phyloP scores from a whole-genome alignment of 768 basidiomycete species.

The Polyporus arcularius region DNA sequence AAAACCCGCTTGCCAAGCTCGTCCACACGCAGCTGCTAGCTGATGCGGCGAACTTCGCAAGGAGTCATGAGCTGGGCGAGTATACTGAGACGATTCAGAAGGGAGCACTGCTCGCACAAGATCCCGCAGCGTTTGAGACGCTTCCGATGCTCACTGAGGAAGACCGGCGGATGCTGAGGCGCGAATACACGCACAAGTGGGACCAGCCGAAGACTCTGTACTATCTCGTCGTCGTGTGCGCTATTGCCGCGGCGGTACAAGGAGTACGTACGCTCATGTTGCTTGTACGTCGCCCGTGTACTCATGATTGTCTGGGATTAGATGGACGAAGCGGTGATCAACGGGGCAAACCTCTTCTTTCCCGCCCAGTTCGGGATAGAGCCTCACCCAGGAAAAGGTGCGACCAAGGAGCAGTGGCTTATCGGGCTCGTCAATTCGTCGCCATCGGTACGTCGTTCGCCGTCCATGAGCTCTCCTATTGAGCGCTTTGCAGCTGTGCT shows the following conservation, averaged over 20 bases:
- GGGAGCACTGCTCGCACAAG: constrained; percentile 72
- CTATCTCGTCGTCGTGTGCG: constrained; percentile 54
- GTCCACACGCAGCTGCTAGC: constrained; percentile 55
- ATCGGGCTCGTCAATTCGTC: constrained; percentile 72
- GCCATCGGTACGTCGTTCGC: constrained; percentile 41
- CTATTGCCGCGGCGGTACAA: constrained; percentile 79
- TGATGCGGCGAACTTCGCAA: constrained; percentile 61
- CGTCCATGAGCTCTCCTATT: constrained; percentile 3
- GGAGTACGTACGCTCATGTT: constrained; percentile 33
- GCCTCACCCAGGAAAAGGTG: constrained; percentile 7
- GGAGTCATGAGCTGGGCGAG: constrained; percentile 37
- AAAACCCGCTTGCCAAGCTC: constrained; percentile 62
- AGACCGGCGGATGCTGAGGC: constrained; percentile 41
- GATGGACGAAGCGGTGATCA: constrained; percentile 53
- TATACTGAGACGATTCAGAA: constrained; percentile 50
- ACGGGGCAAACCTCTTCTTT: constrained; percentile 56
- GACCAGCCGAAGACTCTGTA: constrained; percentile 46
- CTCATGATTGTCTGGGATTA: constrained; percentile 21
- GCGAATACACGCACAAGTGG: constrained; percentile 49
- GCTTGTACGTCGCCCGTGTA: constrained; percentile 17
- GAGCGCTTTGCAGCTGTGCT: constrained; percentile 40
- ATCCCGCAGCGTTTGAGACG: constrained; percentile 45
- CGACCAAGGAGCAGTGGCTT: constrained; percentile 59
- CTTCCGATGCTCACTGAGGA: constrained; percentile 41
- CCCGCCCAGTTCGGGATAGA: constrained; percentile 55